These are phyloP conservation scores for Monilinia fructigena DNA, from an alignment of 2,329 filamentous ascomycete species.

Conservation along the genomic window DNA sequence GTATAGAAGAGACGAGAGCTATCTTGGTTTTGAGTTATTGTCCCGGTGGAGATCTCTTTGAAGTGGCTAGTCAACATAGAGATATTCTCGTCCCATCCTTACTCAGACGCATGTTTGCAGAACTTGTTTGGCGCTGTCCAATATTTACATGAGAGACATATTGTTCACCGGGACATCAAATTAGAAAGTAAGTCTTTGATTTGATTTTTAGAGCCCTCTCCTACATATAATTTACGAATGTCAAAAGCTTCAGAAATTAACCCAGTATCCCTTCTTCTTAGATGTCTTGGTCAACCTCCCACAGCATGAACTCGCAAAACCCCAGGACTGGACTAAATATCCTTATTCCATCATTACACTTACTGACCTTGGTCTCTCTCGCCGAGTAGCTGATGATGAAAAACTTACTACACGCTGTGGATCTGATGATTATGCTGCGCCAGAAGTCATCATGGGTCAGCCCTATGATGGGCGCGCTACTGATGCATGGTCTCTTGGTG, in stretches of 20 bases:
- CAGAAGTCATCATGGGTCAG: conserved; percentile 93
- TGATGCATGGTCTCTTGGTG: conserved; percentile 93
- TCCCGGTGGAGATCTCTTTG: conserved; percentile 91
- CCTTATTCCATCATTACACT: conserved; percentile 83
- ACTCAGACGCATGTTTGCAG: conserved; percentile 82
- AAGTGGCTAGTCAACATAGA: conserved; percentile 74
- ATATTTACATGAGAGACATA: conserved; percentile 80
- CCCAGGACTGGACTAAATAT: conserved; percentile 69
- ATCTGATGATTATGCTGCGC: conserved; percentile 94
- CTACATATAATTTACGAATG: neutral
- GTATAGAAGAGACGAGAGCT: conserved; percentile 76
- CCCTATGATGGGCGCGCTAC: conserved; percentile 89
- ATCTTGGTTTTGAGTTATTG: conserved; percentile 89
- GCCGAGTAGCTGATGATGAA: conserved; percentile 80
- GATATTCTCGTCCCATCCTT: conserved; percentile 66
- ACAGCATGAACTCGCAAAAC: conserved; percentile 61
- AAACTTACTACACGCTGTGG: conserved; percentile 92
- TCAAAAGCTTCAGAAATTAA: neutral
- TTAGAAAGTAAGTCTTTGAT: conserved; percentile 74
- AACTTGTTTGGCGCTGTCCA: conserved; percentile 83
- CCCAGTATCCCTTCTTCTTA: conserved; percentile 40
- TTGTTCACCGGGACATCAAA: conserved; percentile 97
- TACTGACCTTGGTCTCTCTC: conserved; percentile 86
- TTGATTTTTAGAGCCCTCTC: conserved; percentile 7
- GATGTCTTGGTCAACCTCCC: conserved; percentile 90